phyloP scores from a whole-genome alignment of 2,329 filamentous ascomycete species.

The Trichoderma koningii region DNA sequence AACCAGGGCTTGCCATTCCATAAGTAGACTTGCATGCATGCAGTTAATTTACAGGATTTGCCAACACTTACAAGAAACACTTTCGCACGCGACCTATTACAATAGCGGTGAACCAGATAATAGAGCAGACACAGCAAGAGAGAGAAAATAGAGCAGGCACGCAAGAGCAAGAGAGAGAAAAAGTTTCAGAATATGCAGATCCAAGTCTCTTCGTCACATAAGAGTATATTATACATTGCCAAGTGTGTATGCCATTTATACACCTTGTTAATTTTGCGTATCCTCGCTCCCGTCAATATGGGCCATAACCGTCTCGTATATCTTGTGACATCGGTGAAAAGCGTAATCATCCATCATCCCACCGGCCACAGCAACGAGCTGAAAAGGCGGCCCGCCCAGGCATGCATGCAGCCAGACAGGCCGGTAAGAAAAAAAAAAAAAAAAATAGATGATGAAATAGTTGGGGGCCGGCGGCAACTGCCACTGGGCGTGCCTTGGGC shows the following conservation, averaged over 20 bases:
- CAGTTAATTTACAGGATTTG: conserved; percentile 6
- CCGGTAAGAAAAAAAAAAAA: not conserved
- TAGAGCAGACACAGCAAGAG: not conserved
- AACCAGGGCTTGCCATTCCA: not conserved
- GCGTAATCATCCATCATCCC: conserved; percentile 10
- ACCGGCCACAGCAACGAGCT: not conserved
- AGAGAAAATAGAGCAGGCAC: not conserved
- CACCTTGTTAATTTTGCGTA: not conserved
- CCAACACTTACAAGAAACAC: not conserved
- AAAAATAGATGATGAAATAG: not conserved
- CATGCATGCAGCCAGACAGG: not conserved
- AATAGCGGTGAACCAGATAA: conserved; percentile 6
- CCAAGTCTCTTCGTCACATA: conserved; percentile 5
- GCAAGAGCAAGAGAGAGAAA: not conserved
- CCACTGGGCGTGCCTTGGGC: not conserved
- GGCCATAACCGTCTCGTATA: conserved; percentile 19
- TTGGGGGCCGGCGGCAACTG: conserved; percentile 12
- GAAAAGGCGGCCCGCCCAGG: not conserved
- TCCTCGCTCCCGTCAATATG: not conserved
- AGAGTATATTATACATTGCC: conserved; percentile 24
- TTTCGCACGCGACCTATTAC: not conserved
- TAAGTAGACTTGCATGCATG: conserved; percentile 21
- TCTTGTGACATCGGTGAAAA: conserved; percentile 22
- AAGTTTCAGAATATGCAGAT: not conserved
- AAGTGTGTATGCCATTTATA: conserved; percentile 18